Percentiles rank a stretch among this genome's conserved stretches.
Evolutionary conservation across 202 grass and related monocot species (phyloP).

Genomic region (Bolboschoenoplectus hybrid): DNA sequence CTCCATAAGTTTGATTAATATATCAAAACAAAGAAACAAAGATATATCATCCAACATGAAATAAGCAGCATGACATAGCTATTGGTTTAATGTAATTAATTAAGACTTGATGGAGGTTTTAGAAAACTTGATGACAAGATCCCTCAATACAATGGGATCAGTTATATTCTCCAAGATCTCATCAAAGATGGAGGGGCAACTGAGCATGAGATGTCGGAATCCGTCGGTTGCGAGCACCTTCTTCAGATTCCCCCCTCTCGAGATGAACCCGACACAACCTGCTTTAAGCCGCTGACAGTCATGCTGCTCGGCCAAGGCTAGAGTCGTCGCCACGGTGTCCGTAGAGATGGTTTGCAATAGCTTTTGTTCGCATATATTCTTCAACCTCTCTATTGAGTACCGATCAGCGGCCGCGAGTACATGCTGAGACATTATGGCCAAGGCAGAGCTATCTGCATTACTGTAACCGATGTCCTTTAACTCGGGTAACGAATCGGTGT

Average conservation of each 20-base stretch:
- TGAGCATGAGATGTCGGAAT: slow-evolving; percentile 29
- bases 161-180: not conserved
- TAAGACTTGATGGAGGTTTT: slow-evolving; percentile 4
- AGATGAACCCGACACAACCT: slow-evolving; percentile 12
- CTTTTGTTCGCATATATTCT: slow-evolving; percentile 23
- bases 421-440: slow-evolving; percentile 28
- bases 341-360: slow-evolving; percentile 1
- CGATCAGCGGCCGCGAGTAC: slow-evolving; percentile 33
- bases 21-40: not conserved
- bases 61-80: not conserved
- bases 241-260: not conserved
- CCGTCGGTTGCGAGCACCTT: slow-evolving; percentile 8
- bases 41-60: not conserved
- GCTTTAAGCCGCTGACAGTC: not conserved
- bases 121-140: slow-evolving; percentile 26
- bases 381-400: slow-evolving; percentile 39
- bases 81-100: not conserved
- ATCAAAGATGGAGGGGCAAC: slow-evolving; percentile 29
- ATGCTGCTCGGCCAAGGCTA: slow-evolving; percentile 41
- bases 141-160: slow-evolving; percentile 27
- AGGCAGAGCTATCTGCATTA: not conserved
- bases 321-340: slow-evolving; percentile 35
- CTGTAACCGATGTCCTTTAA: not conserved
- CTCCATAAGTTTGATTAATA: too few relatives aligned
- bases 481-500: not conserved